A percentile compares a stretch with the other conserved stretches of the same genome.
These are phyloP conservation scores for Cutaneotrichosporon spelunceum DNA, from an alignment of 1,284 basidiomycete species.

Conservation along the genomic window DNA sequence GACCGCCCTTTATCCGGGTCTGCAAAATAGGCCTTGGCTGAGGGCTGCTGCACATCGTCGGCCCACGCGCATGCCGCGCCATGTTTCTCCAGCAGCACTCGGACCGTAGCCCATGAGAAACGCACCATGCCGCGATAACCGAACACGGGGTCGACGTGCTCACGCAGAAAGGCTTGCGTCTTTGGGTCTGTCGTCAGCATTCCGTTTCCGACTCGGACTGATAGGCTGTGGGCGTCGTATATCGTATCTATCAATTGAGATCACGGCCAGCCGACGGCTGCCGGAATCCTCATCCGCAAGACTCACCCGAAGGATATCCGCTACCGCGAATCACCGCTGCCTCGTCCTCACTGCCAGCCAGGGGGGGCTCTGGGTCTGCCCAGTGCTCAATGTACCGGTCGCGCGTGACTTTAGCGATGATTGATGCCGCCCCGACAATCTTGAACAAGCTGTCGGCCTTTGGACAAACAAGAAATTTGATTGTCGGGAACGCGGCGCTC, in stretches of 20 bases:
- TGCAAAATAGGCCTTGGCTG: constrained; percentile 69
- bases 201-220: not conserved
- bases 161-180: constrained; percentile 80
- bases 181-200: constrained; percentile 66
- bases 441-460: constrained; percentile 96
- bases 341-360: constrained; percentile 5
- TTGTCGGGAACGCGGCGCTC: constrained; percentile 71
- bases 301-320: constrained; percentile 80
- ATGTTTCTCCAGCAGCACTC: constrained; percentile 76
- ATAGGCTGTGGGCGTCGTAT: not conserved
- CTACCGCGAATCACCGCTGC: constrained; percentile 58
- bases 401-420: constrained; percentile 90
- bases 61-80: constrained; percentile 76
- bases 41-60: constrained; percentile 69
- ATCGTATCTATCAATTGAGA: not conserved
- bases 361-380: constrained; percentile 55
- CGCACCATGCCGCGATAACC: constrained; percentile 87
- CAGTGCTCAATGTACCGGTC: constrained; percentile 87
- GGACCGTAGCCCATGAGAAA: constrained; percentile 95
- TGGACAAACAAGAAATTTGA: constrained; percentile 80
- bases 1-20: constrained; percentile 65
- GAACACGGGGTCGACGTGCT: constrained; percentile 79
- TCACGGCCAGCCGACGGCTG: no score
- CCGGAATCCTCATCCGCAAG: not conserved
- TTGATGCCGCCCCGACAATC: constrained; percentile 93